Evolutionary conservation across 129 eudicot species (phyloP).

Genomic region (carrot (Daucus carota)): DH1_v3.0 NC_030381.2:3401001-3401500

Average conservation of each 20-base stretch:
- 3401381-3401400: not conserved
- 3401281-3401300: not conserved
- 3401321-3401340: slow-evolving; percentile 18
- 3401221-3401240: no score
- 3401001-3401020: no score
- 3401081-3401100: no score
- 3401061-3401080: no score
- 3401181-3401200: no score
- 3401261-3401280: not conserved
- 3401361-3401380: not conserved
- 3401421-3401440: not conserved
- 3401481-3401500: slow-evolving; percentile 4
- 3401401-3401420: not conserved
- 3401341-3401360: slow-evolving; percentile 12
- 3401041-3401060: no score
- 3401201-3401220: no score
- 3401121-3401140: no score
- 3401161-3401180: no score
- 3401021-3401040: no score
- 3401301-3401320: not conserved
- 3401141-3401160: no score
- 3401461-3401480: not conserved
- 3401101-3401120: no score
- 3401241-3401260: not conserved
- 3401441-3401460: not conserved